Evolutionary conservation across 768 basidiomycete species (phyloP).

Genomic region (Termitomyces sp.): DNA sequence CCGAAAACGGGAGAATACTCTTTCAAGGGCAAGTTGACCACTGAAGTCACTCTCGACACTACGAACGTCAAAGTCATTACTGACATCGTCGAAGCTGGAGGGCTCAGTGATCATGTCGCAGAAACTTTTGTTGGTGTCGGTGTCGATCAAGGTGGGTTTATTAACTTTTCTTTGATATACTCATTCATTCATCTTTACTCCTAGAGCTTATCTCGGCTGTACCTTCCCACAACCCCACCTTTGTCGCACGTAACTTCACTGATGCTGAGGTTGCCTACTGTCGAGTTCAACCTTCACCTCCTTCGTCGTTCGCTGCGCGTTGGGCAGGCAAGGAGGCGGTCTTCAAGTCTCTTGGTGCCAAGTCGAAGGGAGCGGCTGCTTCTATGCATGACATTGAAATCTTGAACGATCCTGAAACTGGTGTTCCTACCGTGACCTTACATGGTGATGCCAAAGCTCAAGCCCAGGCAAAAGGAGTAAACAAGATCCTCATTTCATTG

Average conservation of each 20-base stretch:
- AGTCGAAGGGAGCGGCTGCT: slow-evolving; percentile 89
- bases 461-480: slow-evolving; percentile 71
- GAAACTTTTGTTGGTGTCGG: slow-evolving; percentile 69
- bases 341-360: slow-evolving; percentile 91
- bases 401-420: slow-evolving; percentile 64
- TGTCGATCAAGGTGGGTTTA: slow-evolving; percentile 76
- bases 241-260: slow-evolving; percentile 92
- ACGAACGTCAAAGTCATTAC: slow-evolving; percentile 69
- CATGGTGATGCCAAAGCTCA: slow-evolving; percentile 77
- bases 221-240: slow-evolving; percentile 84
- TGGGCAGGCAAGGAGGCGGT: slow-evolving; percentile 98
- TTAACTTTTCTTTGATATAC: neutral
- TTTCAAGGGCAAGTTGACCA: slow-evolving; percentile 65
- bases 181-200: slow-evolving; percentile 5
- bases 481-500: slow-evolving; percentile 75
- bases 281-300: slow-evolving; percentile 75
- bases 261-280: slow-evolving; percentile 86
- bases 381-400: slow-evolving; percentile 99
- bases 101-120: slow-evolving; percentile 25
- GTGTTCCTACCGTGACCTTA: slow-evolving; percentile 73
- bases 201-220: slow-evolving; percentile 89
- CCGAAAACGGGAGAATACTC: slow-evolving; percentile 84
- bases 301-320: slow-evolving; percentile 91
- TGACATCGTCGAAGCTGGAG: slow-evolving; percentile 41
- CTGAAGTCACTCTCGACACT: slow-evolving; percentile 47